phyloP scores from a whole-genome alignment of 441 rosid genomes.

The Dalechampia spathulata region DNA sequence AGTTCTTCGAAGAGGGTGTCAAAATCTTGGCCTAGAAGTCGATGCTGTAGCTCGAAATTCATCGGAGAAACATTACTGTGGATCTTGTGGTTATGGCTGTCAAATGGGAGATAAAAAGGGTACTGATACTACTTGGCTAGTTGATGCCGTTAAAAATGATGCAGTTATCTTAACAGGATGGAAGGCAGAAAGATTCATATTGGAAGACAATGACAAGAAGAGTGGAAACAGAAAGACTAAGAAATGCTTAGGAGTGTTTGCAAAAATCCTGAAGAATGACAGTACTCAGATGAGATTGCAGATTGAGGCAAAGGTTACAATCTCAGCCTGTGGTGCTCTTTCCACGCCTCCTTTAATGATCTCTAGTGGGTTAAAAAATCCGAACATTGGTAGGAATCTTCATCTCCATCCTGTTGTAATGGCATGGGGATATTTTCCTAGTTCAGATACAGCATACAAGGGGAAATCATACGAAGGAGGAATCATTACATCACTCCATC shows the following conservation, averaged over 20 bases:
- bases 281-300: constrained; percentile 38
- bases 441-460: constrained; percentile 35
- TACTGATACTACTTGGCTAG: constrained; percentile 74
- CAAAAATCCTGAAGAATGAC: constrained; percentile 23
- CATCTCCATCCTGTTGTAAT: constrained; percentile 73
- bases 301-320: constrained; percentile 66
- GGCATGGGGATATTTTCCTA: constrained; percentile 94
- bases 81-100: constrained; percentile 82
- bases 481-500: constrained; percentile 71
- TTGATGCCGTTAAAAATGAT: constrained; percentile 61
- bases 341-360: constrained; percentile 74
- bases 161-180: constrained; percentile 75
- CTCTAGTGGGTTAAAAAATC: constrained; percentile 70
- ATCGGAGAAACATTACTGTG: constrained; percentile 70
- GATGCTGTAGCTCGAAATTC: constrained; percentile 57
- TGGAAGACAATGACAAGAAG: constrained; percentile 26
- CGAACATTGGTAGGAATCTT: constrained; percentile 64
- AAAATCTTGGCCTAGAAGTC: constrained; percentile 51
- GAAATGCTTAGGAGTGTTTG: constrained; percentile 72
- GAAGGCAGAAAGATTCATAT: constrained; percentile 62
- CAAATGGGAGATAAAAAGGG: constrained; percentile 76
- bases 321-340: constrained; percentile 78
- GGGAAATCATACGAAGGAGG: constrained; percentile 76
- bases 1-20: constrained; percentile 67
- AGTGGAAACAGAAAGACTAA: constrained; percentile 23